phyloP scores from a whole-genome alignment of 2,329 filamentous ascomycete species.

The Pseudogymnoascus verrucosus region DNA sequence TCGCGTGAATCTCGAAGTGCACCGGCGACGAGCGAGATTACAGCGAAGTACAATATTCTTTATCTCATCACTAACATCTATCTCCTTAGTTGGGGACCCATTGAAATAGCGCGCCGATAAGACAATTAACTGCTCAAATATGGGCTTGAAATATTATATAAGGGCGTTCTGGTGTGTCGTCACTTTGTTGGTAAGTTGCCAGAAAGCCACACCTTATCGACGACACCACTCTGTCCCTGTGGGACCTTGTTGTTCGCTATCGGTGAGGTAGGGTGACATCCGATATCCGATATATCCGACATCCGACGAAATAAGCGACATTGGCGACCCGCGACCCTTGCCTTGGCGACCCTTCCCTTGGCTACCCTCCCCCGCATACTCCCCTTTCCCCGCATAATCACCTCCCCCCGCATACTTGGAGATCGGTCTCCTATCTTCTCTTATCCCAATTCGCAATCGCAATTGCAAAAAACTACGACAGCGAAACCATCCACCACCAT shows the following conservation, averaged over 20 bases:
- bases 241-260: not conserved
- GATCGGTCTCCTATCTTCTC: not conserved
- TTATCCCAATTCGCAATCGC: not conserved
- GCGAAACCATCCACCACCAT: not conserved
- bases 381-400: not conserved
- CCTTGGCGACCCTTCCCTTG: not conserved
- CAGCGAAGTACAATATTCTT: not conserved
- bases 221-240: not conserved
- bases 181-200: not conserved
- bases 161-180: not conserved
- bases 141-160: not conserved
- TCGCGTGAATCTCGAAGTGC: not conserved
- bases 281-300: slow-evolving; percentile 1
- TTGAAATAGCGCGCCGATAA: not conserved
- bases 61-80: not conserved
- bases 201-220: not conserved
- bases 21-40: not conserved
- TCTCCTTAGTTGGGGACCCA: not conserved
- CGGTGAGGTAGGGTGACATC: not conserved
- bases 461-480: not conserved
- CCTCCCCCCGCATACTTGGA: not conserved
- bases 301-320: not conserved
- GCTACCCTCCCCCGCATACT: not conserved
- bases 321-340: not conserved
- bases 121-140: not conserved